phyloP scores from a whole-genome alignment of 495 filamentous ascomycete species.

The Penicillium taxi region DNA sequence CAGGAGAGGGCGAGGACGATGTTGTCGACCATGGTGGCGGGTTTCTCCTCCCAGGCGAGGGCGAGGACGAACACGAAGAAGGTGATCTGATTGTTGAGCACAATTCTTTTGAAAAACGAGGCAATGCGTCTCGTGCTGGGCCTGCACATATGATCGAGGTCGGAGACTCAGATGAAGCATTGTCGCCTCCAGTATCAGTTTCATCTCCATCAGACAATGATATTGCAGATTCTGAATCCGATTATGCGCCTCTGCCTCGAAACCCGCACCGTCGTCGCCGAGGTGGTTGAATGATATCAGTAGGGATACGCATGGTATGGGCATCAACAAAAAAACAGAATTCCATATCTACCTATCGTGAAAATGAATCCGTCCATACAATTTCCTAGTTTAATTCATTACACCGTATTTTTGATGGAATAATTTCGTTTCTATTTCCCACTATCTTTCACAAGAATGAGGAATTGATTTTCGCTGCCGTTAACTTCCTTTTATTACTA shows the following conservation, averaged over 20 bases:
- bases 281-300: constrained; percentile 1
- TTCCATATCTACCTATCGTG: too few species aligned
- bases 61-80: constrained; percentile 19
- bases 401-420: too few species aligned
- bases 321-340: too few species aligned
- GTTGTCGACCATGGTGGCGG: constrained; percentile 28
- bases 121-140: background rate
- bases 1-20: constrained; percentile 20
- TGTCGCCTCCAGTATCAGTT: constrained; percentile 7
- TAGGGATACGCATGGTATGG: background rate
- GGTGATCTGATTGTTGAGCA: constrained; percentile 29
- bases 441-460: too few species aligned
- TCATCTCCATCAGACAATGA: constrained; percentile 2
- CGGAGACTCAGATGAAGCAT: background rate
- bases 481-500: too few species aligned
- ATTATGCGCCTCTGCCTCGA: constrained; percentile 5
- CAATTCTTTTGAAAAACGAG: constrained; percentile 10
- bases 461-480: too few species aligned
- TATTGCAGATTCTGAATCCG: constrained; percentile 6
- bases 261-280: constrained; percentile 5
- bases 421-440: too few species aligned
- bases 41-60: constrained; percentile 28
- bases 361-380: too few species aligned
- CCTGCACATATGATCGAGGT: background rate
- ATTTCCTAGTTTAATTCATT: too few species aligned